Conservation (phyloP, 164 flowering plant species). For the Saururus chinensis region DNA sequence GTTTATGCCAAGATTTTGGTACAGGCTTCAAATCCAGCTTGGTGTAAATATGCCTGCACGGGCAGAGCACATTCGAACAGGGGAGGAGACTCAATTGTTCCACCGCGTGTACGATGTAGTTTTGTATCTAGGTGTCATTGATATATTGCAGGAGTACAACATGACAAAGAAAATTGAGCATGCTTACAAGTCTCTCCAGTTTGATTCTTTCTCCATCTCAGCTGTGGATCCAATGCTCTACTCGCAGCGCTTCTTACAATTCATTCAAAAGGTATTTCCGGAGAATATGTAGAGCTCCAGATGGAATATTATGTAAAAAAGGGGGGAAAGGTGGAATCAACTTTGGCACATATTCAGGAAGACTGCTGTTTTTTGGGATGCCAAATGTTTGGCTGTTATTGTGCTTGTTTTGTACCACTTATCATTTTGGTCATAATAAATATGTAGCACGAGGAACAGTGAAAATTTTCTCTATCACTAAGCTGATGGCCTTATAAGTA, state of each 20-base stretch:
- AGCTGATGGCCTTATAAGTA: no score
- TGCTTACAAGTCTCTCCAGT: slow-evolving; percentile 81
- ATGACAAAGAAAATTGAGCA: slow-evolving; percentile 86
- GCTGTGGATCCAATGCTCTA: slow-evolving; percentile 89
- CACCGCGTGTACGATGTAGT: slow-evolving; percentile 78
- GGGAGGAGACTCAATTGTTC: slow-evolving; percentile 36
- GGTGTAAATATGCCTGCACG: slow-evolving; percentile 99
- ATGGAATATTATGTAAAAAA: no score
- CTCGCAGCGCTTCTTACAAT: slow-evolving; percentile 67
- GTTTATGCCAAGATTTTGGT: not conserved
- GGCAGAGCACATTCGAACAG: slow-evolving; percentile 62
- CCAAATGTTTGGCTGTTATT: no score
- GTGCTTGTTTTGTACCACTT: no score
- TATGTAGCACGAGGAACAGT: no score
- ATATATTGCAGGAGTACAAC: slow-evolving; percentile 92
- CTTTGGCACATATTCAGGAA: no score
- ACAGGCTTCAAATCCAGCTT: slow-evolving; percentile 92
- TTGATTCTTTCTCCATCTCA: slow-evolving; percentile 92
- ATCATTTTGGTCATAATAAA: no score
- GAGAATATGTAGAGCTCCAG: slow-evolving; percentile 17
- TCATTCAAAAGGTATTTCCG: slow-evolving; percentile 78
- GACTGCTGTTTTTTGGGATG: no score
- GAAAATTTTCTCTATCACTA: no score
- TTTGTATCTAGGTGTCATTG: slow-evolving; percentile 84
- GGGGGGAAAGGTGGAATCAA: not conserved